Evolutionary conservation across 208 protist species (phyloP).

Genomic region (Herpetomonas samuelpessoai): DNA sequence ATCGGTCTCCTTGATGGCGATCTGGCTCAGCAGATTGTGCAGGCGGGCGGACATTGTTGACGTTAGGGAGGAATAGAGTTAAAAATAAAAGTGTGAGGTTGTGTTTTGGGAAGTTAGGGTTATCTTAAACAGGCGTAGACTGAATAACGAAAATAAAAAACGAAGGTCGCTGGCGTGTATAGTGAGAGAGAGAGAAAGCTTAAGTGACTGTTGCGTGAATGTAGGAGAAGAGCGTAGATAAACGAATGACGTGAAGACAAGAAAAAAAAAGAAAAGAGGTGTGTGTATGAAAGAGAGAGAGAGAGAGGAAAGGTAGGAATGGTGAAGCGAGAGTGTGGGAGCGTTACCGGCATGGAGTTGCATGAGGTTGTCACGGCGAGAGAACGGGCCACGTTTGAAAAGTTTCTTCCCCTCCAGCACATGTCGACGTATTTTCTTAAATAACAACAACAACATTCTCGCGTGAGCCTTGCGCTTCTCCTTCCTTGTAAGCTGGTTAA

Average conservation of each 20-base stretch:
- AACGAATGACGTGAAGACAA: background rate
- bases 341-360: constrained; percentile 1
- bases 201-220: background rate
- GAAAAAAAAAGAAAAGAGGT: background rate
- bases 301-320: constrained; percentile 9
- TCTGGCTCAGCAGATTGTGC: constrained; percentile 78
- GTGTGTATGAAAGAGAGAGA: background rate
- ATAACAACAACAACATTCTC: too few relatives aligned
- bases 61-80: too few relatives aligned
- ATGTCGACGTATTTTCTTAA: too few relatives aligned
- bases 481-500: too few relatives aligned
- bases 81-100: too few relatives aligned
- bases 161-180: constrained; percentile 1
- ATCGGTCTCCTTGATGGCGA: constrained; percentile 56
- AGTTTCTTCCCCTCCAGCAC: too few relatives aligned
- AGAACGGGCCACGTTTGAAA: too few relatives aligned
- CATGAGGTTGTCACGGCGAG: too few relatives aligned
- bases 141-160: constrained; percentile 12
- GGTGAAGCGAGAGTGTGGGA: background rate
- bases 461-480: too few relatives aligned
- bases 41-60: constrained; percentile 75
- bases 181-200: background rate
- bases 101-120: too few relatives aligned
- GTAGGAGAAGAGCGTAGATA: background rate
- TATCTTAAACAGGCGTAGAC: too few relatives aligned